Evolutionary conservation across 2,329 filamentous ascomycete species (phyloP).

Genomic region (Pseudogymnoascus sp.): DNA sequence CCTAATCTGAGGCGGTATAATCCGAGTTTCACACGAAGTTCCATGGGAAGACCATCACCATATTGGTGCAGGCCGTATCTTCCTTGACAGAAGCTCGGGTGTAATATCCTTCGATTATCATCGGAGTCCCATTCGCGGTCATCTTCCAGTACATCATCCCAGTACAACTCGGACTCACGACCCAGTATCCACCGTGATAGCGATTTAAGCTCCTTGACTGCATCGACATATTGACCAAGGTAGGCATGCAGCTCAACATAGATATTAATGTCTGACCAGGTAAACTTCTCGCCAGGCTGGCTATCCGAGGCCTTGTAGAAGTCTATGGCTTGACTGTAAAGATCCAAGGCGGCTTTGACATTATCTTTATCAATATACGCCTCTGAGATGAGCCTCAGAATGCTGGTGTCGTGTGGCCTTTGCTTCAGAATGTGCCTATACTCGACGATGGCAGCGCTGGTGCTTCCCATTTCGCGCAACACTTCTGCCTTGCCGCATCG

Average conservation of each 20-base stretch:
- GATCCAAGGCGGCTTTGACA: constrained; percentile 25
- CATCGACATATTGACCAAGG: constrained; percentile 52
- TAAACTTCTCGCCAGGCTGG: constrained; percentile 14
- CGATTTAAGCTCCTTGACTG: constrained; percentile 59
- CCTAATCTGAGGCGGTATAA: constrained; percentile 69
- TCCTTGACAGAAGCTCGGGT: constrained; percentile 50
- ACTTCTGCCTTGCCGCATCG: constrained; percentile 52
- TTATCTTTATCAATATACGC: constrained; percentile 27
- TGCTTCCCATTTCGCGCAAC: constrained; percentile 45
- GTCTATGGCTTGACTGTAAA: constrained; percentile 27
- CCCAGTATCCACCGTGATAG: constrained; percentile 77
- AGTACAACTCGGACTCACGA: constrained; percentile 62
- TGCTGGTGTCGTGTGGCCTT: constrained; percentile 37
- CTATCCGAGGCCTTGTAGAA: constrained; percentile 16
- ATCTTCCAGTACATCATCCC: constrained; percentile 64
- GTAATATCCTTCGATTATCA: constrained; percentile 55
- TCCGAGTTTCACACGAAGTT: constrained; percentile 76
- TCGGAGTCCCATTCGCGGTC: constrained; percentile 84
- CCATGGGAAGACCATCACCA: constrained; percentile 65
- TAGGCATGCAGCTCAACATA: constrained; percentile 74
- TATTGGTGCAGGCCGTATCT: constrained; percentile 51
- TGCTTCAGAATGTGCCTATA: constrained; percentile 45
- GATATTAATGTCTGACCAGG: constrained; percentile 77
- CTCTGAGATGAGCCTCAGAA: constrained; percentile 28
- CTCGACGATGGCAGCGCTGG: constrained; percentile 45